Conservation (phyloP, 345 rosid genomes). For the Citrus reticulata region DNA sequence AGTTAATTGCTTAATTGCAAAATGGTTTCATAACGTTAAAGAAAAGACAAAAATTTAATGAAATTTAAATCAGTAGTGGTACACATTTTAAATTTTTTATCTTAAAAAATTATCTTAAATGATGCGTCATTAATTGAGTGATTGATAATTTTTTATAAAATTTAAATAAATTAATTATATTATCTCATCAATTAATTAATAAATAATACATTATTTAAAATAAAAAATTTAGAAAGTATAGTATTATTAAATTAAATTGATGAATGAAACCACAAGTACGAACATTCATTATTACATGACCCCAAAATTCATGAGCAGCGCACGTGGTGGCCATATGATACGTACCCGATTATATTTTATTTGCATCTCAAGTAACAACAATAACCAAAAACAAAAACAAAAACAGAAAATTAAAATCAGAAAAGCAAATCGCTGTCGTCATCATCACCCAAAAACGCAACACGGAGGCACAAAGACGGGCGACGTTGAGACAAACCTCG, state of each 20-base stretch:
- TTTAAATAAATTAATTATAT: too few relatives aligned
- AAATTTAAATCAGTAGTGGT: too few relatives aligned
- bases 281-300: not conserved
- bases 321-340: slow-evolving; percentile 7
- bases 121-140: too few relatives aligned
- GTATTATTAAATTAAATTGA: too few relatives aligned
- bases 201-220: too few relatives aligned
- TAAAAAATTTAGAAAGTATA: fast-evolving
- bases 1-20: not conserved
- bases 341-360: not conserved
- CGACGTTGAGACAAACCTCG: slow-evolving; percentile 18
- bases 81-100: too few relatives aligned
- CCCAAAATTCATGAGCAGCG: not conserved
- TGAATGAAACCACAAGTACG: not conserved
- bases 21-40: not conserved
- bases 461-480: not conserved
- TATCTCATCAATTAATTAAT: fast-evolving
- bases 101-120: too few relatives aligned
- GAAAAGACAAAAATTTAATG: too few relatives aligned
- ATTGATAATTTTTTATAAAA: too few relatives aligned
- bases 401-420: not conserved
- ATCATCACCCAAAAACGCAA: not conserved
- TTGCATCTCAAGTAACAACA: not conserved
- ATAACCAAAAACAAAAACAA: not conserved
- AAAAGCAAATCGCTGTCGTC: not conserved